phyloP scores from a whole-genome alignment of 805 yeast genomes.

The Pichia nanzhaoensis region DNA sequence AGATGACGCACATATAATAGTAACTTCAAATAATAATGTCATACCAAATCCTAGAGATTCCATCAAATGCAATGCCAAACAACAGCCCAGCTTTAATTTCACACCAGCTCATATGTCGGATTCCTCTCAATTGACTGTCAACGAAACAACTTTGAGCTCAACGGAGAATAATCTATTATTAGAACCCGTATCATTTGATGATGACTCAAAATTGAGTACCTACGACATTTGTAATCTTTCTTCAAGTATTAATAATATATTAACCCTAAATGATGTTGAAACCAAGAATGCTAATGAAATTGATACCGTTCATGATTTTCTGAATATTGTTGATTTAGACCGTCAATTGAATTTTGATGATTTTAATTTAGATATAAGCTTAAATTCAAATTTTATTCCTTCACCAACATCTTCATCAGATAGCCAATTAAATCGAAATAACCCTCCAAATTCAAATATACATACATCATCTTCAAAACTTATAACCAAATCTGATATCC shows the following conservation, averaged over 20 bases:
- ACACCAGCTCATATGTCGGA: slow-evolving; percentile 3
- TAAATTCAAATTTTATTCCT: neutral
- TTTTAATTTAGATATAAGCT: neutral
- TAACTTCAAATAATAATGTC: no score
- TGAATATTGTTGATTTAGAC: neutral
- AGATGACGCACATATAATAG: no score
- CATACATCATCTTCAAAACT: slow-evolving; percentile 10
- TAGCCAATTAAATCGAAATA: neutral
- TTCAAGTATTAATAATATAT: neutral
- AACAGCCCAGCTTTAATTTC: neutral
- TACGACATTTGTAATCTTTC: neutral
- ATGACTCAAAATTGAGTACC: neutral
- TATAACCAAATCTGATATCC: neutral
- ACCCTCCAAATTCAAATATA: slow-evolving; percentile 4
- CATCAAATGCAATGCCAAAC: no score
- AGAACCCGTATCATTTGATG: slow-evolving; percentile 2
- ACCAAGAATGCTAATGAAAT: neutral
- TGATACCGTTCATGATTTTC: slow-evolving; percentile 7
- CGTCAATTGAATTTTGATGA: neutral
- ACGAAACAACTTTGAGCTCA: slow-evolving; percentile 5
- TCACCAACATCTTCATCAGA: neutral
- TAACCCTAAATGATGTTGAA: slow-evolving; percentile 1
- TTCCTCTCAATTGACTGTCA: slow-evolving; percentile 1
- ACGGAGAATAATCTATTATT: slow-evolving; percentile 3
- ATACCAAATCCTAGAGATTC: no score